These are phyloP conservation scores for Yarrowia keelungensis DNA, from an alignment of 805 yeast genomes.

Conservation along the genomic window DNA sequence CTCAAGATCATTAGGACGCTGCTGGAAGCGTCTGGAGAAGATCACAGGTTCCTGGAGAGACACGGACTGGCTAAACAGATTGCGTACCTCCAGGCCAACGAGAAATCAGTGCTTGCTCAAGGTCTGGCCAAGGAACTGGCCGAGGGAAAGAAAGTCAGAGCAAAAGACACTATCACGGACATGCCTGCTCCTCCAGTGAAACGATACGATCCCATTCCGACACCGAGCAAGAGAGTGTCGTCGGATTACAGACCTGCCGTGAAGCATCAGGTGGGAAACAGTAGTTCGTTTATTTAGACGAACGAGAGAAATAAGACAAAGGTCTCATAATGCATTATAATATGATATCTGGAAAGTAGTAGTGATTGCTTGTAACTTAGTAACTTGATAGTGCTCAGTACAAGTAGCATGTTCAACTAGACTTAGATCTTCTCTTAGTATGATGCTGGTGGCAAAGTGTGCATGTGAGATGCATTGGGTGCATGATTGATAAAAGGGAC, in stretches of 20 bases:
- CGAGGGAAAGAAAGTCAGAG: neutral
- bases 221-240: conserved; percentile 1
- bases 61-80: conserved; percentile 15
- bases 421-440: no score
- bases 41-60: conserved; percentile 11
- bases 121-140: conserved; percentile 36
- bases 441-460: no score
- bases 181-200: conserved; percentile 22
- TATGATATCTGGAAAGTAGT: no score
- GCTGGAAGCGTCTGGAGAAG: conserved; percentile 20
- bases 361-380: no score
- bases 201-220: conserved; percentile 34
- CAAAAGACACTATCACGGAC: conserved; percentile 3
- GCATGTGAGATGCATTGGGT: no score
- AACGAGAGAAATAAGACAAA: neutral
- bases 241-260: conserved; percentile 6
- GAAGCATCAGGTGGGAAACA: conserved; percentile 15
- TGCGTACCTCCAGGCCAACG: conserved; percentile 9
- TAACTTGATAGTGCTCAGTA: no score
- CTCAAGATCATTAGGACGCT: conserved; percentile 22
- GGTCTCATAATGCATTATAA: neutral
- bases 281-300: conserved; percentile 1
- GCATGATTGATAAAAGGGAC: no score
- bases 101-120: conserved; percentile 24
- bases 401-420: no score